These are phyloP conservation scores for Cystobasidium onofrii DNA, from an alignment of 768 basidiomycete species.

Conservation along the genomic window DNA sequence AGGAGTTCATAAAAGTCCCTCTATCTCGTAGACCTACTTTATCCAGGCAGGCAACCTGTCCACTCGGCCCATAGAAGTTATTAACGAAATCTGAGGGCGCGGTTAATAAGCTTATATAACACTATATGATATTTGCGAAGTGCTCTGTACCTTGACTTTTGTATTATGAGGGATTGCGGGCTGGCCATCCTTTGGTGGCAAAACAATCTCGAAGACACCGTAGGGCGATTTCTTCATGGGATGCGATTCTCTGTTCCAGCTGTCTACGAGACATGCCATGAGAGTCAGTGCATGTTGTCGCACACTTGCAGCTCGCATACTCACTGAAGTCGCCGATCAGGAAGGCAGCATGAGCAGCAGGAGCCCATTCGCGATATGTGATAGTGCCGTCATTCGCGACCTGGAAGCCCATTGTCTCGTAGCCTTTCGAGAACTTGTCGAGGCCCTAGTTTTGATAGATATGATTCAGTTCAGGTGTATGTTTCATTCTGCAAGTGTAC, in stretches of 20 bases:
- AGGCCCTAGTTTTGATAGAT: conserved; percentile 67
- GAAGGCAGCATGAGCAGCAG: conserved; percentile 69
- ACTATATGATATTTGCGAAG: too few species aligned
- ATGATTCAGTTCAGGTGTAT: conserved; percentile 41
- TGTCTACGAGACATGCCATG: conserved; percentile 52
- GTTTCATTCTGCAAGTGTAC: conserved; percentile 50
- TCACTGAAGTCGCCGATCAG: conserved; percentile 95
- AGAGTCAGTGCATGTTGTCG: conserved; percentile 13
- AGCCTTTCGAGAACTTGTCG: conserved; percentile 69
- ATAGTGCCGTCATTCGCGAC: conserved; percentile 61
- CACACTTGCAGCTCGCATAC: conserved; percentile 45
- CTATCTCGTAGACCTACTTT: conserved; percentile 42
- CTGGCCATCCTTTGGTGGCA: conserved; percentile 63
- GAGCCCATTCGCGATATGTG: conserved; percentile 91
- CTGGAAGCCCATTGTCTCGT: conserved; percentile 66
- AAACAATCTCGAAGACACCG: conserved; percentile 78
- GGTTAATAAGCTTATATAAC: too few species aligned
- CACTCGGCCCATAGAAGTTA: conserved; percentile 66
- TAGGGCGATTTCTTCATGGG: conserved; percentile 74
- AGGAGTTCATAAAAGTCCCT: neutral
- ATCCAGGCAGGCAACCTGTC: conserved; percentile 94
- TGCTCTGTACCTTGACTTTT: conserved; percentile 90
- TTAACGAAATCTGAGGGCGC: conserved; percentile 73
- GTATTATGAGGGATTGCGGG: conserved; percentile 88
- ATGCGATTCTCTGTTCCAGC: conserved; percentile 76